Evolutionary conservation across 2,329 filamentous ascomycete genomes (phyloP).

Genomic region (Cercospora citrullina): DNA sequence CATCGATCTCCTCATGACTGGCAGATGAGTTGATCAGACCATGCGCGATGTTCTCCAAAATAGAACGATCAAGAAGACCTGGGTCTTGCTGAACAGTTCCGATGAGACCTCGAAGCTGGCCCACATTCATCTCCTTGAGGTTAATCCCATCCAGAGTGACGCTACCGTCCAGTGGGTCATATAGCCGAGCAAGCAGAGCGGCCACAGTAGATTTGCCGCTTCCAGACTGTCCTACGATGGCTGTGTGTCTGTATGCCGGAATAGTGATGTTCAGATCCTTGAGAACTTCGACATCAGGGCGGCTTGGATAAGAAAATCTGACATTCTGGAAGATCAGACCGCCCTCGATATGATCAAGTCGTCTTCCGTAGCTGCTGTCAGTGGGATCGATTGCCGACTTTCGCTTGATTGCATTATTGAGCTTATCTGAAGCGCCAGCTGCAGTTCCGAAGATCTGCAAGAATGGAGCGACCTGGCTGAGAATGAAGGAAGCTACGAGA

Average conservation of each 20-base stretch:
- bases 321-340: neutral
- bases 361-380: neutral
- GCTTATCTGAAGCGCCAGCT: neutral
- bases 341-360: neutral
- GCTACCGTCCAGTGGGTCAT: neutral
- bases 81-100: neutral
- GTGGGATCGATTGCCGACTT: neutral
- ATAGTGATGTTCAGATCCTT: neutral
- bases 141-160: neutral
- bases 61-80: neutral
- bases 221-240: neutral
- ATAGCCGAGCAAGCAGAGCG: neutral
- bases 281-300: neutral
- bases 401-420: neutral
- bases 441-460: neutral
- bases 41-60: neutral
- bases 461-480: neutral
- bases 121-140: neutral
- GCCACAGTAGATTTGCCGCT: neutral
- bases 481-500: neutral
- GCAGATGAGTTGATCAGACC: neutral
- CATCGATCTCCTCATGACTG: neutral
- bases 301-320: neutral
- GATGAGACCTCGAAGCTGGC: neutral
- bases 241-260: neutral